Conservation (phyloP, 306 rosid species). For the Mimosa pudica region DNA sequence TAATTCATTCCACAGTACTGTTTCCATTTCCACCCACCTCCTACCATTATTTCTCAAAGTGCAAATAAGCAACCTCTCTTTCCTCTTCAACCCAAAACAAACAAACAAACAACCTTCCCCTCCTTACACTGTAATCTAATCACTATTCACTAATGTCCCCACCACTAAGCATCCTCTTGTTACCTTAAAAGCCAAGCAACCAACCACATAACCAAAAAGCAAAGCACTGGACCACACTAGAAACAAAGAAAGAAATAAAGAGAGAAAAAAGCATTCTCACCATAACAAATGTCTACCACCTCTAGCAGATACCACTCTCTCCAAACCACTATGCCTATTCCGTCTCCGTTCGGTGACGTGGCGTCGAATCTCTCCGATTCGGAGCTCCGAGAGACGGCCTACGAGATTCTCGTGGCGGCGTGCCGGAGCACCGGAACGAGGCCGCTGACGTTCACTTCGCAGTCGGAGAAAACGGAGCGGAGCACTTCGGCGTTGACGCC, state of each 20-base stretch:
- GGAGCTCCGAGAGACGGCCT: conserved; percentile 88
- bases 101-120: not conserved
- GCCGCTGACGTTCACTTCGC: conserved; percentile 78
- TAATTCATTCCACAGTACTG: too few species aligned
- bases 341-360: conserved; percentile 65
- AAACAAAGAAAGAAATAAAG: not conserved
- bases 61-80: not conserved
- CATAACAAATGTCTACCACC: conserved; percentile 50
- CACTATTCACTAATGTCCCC: conserved; percentile 7
- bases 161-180: conserved; percentile 34
- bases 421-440: conserved; percentile 83
- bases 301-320: conserved; percentile 41
- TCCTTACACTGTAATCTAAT: too few species aligned
- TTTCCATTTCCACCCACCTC: not conserved
- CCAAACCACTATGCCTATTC: conserved; percentile 62
- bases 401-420: conserved; percentile 80
- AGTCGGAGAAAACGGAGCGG: conserved; percentile 70
- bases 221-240: conserved; percentile 40
- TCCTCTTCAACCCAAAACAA: not conserved
- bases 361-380: conserved; percentile 50
- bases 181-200: conserved; percentile 67
- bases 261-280: conserved; percentile 24
- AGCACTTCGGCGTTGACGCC: conserved; percentile 29
- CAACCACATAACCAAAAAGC: conserved; percentile 44
- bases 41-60: not conserved